Evolutionary conservation across 345 rosid species (phyloP).

Genomic region (Leavenworthia alabamica): DNA sequence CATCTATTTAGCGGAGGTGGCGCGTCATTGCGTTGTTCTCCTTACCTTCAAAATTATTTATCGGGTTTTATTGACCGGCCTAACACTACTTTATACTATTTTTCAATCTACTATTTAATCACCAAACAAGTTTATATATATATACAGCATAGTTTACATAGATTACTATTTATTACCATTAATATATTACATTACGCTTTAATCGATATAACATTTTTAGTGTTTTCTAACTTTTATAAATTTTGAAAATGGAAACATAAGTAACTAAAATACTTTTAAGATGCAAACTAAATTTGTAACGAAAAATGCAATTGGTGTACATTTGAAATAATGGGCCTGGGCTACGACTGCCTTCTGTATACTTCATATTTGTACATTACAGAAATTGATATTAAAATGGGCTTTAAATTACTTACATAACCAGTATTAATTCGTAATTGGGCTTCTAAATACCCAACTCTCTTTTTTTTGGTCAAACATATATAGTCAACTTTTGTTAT

Average conservation of each 20-base stretch:
- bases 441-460: not conserved
- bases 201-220: not conserved
- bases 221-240: not conserved
- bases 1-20: conserved; percentile 4
- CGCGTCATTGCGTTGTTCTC: conserved; percentile 8
- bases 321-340: not conserved
- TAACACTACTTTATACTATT: not conserved
- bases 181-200: no score
- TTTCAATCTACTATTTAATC: not conserved
- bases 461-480: not conserved
- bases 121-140: not conserved
- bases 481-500: not conserved
- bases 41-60: not conserved
- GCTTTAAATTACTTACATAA: not conserved
- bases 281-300: not conserved
- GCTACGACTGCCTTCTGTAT: not conserved
- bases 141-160: no score
- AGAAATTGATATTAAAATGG: not conserved
- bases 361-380: not conserved
- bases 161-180: no score
- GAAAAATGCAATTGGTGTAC: not conserved
- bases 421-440: not conserved
- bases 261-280: not conserved
- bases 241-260: not conserved
- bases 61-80: not conserved